Conservation (phyloP, 495 filamentous ascomycete species). For the Hamigera avellanea region DNA sequence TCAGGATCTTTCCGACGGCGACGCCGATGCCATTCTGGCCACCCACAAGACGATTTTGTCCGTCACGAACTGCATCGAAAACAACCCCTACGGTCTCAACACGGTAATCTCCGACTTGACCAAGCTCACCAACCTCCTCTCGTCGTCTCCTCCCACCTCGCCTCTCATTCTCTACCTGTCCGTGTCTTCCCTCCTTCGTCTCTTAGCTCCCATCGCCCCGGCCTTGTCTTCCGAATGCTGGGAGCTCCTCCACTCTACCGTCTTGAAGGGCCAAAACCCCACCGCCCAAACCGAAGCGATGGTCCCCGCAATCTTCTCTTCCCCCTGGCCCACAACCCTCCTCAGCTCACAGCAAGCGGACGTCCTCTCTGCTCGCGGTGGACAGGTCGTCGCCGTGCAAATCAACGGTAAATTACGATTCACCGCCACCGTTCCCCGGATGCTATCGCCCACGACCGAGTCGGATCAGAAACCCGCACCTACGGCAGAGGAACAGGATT, state of each 20-base stretch:
- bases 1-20: conserved; percentile 29
- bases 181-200: conserved; percentile 44
- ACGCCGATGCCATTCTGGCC: conserved; percentile 47
- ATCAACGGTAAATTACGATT: conserved; percentile 66
- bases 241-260: conserved; percentile 40
- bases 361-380: conserved; percentile 26
- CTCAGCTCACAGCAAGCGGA: conserved; percentile 34
- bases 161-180: conserved; percentile 24
- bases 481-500: conserved; percentile 32
- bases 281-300: neutral
- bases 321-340: conserved; percentile 39
- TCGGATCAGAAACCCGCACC: conserved; percentile 4
- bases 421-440: conserved; percentile 43
- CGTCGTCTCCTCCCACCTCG: conserved; percentile 19
- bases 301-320: conserved; percentile 32
- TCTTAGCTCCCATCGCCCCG: conserved; percentile 68
- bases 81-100: conserved; percentile 60
- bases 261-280: conserved; percentile 7
- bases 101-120: conserved; percentile 74
- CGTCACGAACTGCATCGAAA: conserved; percentile 58
- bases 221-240: conserved; percentile 73
- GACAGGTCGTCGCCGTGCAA: conserved; percentile 51
- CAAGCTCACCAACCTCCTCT: conserved; percentile 59
- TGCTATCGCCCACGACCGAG: conserved; percentile 12
- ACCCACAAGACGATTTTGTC: conserved; percentile 55